A percentile compares a stretch with the other conserved stretches of the same genome.
Conservation (phyloP, 345 rosid species). For the Salix udensis region DNA sequence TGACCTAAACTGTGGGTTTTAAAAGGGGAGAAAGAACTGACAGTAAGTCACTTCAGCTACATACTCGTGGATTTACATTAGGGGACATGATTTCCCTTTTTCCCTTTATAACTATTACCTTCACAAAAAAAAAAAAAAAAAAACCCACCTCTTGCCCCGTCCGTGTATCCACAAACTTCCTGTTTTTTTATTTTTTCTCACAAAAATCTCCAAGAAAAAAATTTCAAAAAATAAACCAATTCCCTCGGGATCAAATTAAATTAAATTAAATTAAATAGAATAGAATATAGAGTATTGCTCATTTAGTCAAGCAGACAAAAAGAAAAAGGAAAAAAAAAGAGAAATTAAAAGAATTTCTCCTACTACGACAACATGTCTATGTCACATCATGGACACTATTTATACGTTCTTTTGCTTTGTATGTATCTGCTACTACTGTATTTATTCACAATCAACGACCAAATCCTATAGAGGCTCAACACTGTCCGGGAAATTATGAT, state of each 20-base stretch:
- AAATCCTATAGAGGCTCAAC: slow-evolving; percentile 13
- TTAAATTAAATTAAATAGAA: slow-evolving; percentile 21
- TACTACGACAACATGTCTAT: background rate
- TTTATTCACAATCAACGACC: slow-evolving; percentile 10
- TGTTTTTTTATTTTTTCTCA: background rate
- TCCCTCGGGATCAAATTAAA: slow-evolving; percentile 8
- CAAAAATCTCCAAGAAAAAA: background rate
- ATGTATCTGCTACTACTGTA: background rate
- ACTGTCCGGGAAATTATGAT: slow-evolving; percentile 10
- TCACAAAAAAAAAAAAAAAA: background rate
- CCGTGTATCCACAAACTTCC: background rate
- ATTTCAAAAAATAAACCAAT: slow-evolving; percentile 16
- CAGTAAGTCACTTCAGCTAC: slow-evolving; percentile 50
- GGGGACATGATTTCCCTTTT: slow-evolving; percentile 16
- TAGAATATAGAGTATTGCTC: background rate
- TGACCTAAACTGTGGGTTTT: slow-evolving; percentile 19
- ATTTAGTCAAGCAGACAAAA: background rate
- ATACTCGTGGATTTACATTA: background rate
- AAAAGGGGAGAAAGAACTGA: slow-evolving; percentile 37
- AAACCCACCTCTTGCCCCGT: background rate
- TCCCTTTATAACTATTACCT: slow-evolving; percentile 6
- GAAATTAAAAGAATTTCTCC: background rate
- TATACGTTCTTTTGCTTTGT: slow-evolving; percentile 18
- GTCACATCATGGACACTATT: slow-evolving; percentile 17
- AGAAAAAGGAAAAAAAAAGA: background rate